phyloP scores from a whole-genome alignment of 148 eudicot species.

The Oxyria digyna region DNA sequence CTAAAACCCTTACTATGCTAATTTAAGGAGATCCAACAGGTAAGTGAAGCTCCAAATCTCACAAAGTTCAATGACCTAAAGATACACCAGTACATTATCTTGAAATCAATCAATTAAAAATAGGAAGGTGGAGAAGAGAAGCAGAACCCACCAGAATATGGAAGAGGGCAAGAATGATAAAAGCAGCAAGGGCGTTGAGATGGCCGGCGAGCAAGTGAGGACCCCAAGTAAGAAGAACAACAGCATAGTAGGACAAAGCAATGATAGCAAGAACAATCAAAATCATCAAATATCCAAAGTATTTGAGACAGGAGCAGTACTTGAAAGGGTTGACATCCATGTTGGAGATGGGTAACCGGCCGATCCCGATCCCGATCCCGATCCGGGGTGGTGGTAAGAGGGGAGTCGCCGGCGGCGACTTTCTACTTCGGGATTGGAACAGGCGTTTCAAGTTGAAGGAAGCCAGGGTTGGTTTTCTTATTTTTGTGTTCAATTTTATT shows the following conservation, averaged over 20 bases:
- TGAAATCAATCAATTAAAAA: neutral
- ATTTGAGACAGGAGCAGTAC: conserved; percentile 56
- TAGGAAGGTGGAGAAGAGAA: neutral
- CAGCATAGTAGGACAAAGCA: conserved; percentile 54
- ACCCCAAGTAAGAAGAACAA: conserved; percentile 56
- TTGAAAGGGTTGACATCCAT: conserved; percentile 60
- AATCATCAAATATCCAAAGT: conserved; percentile 67
- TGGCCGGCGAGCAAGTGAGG: conserved; percentile 54
- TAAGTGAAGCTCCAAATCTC: neutral
- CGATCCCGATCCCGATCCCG: conserved; percentile 17
- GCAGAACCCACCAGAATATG: conserved; percentile 46
- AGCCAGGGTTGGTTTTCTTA: conserved; percentile 24
- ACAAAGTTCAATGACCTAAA: neutral
- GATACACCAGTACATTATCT: neutral
- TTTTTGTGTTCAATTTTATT: neutral
- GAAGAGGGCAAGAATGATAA: conserved; percentile 38
- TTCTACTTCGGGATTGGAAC: conserved; percentile 25
- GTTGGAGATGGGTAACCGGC: conserved; percentile 7
- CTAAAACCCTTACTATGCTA: neutral
- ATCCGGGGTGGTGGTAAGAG: conserved; percentile 16
- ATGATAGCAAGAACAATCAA: conserved; percentile 46
- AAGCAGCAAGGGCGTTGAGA: conserved; percentile 19
- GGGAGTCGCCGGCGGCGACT: conserved; percentile 13
- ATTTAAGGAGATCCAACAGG: neutral
- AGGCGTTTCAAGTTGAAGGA: conserved; percentile 30